Conservation (phyloP, 1,139 yeast species). For the Hemisphaericaspora xylofermentans region DNA sequence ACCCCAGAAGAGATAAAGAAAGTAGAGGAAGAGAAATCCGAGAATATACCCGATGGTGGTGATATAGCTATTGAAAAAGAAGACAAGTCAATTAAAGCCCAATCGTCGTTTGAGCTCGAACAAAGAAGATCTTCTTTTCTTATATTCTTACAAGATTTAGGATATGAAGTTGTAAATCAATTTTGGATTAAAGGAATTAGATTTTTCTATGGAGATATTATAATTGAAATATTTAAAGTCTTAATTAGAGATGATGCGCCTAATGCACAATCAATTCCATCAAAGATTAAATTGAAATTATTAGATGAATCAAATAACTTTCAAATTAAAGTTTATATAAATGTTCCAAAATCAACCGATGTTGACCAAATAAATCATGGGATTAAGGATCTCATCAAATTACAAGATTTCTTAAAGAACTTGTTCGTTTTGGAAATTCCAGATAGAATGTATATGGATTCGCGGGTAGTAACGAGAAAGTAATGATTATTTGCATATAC, state of each 20-base stretch:
- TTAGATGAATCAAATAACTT: slow-evolving; percentile 58
- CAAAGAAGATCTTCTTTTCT: slow-evolving; percentile 37
- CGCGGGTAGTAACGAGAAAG: slow-evolving; percentile 38
- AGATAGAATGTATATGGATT: slow-evolving; percentile 78
- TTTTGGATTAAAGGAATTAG: slow-evolving; percentile 67
- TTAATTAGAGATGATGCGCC: slow-evolving; percentile 42
- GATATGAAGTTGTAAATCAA: slow-evolving; percentile 66
- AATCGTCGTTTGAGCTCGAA: slow-evolving; percentile 4
- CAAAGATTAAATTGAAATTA: slow-evolving; percentile 36
- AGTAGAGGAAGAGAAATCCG: neutral
- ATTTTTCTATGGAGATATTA: slow-evolving; percentile 63
- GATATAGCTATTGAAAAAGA: neutral
- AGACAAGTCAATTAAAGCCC: no score
- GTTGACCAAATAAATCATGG: slow-evolving; percentile 69
- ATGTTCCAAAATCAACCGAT: slow-evolving; percentile 72
- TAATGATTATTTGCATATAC: slow-evolving; percentile 3
- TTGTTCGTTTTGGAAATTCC: slow-evolving; percentile 70
- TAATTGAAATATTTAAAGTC: slow-evolving; percentile 58
- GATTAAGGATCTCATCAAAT: slow-evolving; percentile 55
- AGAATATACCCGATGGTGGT: neutral
- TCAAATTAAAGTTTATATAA: slow-evolving; percentile 65
- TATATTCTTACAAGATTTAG: slow-evolving; percentile 60
- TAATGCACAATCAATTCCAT: slow-evolving; percentile 13
- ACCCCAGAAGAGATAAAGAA: slow-evolving; percentile 2
- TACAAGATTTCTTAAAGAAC: slow-evolving; percentile 67